A percentile compares a stretch with the other conserved stretches of the same genome.
Evolutionary conservation across 441 rosid species (phyloP).

Genomic region (Bocquillonia castaneifolia): DNA sequence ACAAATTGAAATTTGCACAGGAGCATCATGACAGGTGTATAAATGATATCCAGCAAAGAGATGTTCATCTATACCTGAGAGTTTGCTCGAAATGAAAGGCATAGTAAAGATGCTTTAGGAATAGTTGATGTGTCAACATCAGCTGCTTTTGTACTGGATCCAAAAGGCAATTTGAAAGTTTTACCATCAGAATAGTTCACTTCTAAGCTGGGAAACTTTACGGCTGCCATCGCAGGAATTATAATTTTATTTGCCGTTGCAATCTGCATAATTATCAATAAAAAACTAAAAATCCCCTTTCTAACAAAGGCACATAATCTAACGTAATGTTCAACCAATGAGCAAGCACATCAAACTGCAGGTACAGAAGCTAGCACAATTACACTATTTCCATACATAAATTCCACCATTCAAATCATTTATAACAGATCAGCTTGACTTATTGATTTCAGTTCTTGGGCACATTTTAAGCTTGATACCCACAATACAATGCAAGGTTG

Average conservation of each 20-base stretch:
- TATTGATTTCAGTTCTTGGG: neutral
- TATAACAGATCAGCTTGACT: constrained; percentile 1
- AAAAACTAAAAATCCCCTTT: neutral
- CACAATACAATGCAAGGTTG: neutral
- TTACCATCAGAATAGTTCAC: constrained; percentile 47
- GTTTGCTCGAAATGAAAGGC: constrained; percentile 76
- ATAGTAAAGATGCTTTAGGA: constrained; percentile 57
- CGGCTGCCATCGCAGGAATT: constrained; percentile 56
- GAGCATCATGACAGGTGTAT: neutral
- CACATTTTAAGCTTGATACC: neutral
- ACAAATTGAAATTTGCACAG: neutral
- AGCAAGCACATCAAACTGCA: neutral
- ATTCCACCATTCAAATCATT: neutral
- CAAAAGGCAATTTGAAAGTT: constrained; percentile 51
- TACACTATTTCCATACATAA: neutral
- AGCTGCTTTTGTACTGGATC: constrained; percentile 27
- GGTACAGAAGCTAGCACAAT: neutral
- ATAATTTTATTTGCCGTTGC: constrained; percentile 59
- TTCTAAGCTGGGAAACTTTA: constrained; percentile 58
- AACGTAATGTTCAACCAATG: neutral
- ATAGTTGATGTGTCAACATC: constrained; percentile 28
- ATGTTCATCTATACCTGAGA: constrained; percentile 52
- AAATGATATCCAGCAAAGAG: neutral
- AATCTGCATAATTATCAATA: constrained; percentile 37
- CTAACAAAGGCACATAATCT: neutral